A percentile compares a stretch with the other conserved stretches of the same genome.
Conservation (phyloP, 768 basidiomycete species). For the Mycena rebaudengoi region DNA sequence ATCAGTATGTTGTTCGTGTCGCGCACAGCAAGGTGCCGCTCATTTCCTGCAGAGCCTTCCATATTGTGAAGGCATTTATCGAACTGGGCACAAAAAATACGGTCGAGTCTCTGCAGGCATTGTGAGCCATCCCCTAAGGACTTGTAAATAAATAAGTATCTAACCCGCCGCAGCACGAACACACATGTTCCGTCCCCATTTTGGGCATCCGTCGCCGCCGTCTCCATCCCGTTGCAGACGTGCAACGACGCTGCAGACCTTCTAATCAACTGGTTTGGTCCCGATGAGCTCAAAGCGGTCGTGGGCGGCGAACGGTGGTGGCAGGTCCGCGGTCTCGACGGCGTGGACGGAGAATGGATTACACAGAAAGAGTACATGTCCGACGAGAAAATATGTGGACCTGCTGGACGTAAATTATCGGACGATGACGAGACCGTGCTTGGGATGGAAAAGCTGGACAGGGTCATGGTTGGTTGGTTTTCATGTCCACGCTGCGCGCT, state of each 20-base stretch:
- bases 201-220: constrained; percentile 68
- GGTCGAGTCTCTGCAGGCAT: constrained; percentile 75
- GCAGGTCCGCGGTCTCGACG: constrained; percentile 79
- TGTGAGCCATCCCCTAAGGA: constrained; percentile 46
- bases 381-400: constrained; percentile 33
- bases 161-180: constrained; percentile 55
- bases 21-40: not conserved
- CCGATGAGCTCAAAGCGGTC: constrained; percentile 69
- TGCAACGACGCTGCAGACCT: constrained; percentile 72
- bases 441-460: constrained; percentile 63
- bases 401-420: constrained; percentile 35
- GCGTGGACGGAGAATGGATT: constrained; percentile 73
- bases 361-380: constrained; percentile 58
- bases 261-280: constrained; percentile 77
- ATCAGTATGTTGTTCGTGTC: constrained; percentile 56
- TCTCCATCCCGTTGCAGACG: constrained; percentile 61
- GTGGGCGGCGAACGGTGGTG: constrained; percentile 86
- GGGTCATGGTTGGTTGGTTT: constrained; percentile 55
- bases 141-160: not conserved
- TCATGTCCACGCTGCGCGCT: not conserved
- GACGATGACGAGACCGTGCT: constrained; percentile 49
- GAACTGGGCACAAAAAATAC: constrained; percentile 71
- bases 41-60: constrained; percentile 59
- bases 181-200: constrained; percentile 75
- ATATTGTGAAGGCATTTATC: constrained; percentile 78